These are phyloP conservation scores for Alternaria angustiovoidea DNA, from an alignment of 2,329 filamentous ascomycete species.

Conservation along the genomic window DNA sequence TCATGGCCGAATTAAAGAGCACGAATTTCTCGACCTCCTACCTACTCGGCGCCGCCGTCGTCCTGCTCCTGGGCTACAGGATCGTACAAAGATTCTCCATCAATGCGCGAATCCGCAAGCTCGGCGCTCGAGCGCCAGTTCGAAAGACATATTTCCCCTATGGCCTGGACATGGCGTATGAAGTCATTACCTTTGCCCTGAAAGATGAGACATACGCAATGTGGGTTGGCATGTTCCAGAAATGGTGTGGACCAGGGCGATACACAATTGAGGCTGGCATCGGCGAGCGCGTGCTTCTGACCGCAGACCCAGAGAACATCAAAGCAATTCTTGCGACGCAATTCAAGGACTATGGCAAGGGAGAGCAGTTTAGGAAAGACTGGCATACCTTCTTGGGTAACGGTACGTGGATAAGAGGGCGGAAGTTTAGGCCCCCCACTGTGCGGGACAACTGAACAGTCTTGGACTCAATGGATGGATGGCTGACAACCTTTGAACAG, in stretches of 20 bases:
- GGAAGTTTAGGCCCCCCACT: background rate
- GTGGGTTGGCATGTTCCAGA: conserved; percentile 65
- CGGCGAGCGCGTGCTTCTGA: conserved; percentile 73
- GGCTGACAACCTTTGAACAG: conserved; percentile 26
- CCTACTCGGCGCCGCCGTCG: conserved; percentile 30
- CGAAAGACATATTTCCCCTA: conserved; percentile 51
- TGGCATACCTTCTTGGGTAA: conserved; percentile 80
- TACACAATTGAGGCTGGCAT: conserved; percentile 69
- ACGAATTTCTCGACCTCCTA: conserved; percentile 31
- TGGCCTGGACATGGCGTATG: conserved; percentile 70
- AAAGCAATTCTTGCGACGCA: conserved; percentile 90
- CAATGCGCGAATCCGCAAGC: conserved; percentile 50
- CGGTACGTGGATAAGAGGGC: conserved; percentile 62
- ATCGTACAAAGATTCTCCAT: conserved; percentile 29
- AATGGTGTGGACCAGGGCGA: conserved; percentile 45
- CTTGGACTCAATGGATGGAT: background rate
- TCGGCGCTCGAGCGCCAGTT: conserved; percentile 57
- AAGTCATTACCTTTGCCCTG: conserved; percentile 62
- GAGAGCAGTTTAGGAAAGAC: conserved; percentile 74
- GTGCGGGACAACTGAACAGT: conserved; percentile 9
- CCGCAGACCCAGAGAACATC: conserved; percentile 86
- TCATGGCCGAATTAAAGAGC: conserved; percentile 34
- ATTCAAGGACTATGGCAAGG: conserved; percentile 86
- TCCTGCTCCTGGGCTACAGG: conserved; percentile 32
- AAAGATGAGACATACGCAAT: conserved; percentile 66